These are phyloP conservation scores for Candida jianshihensis DNA, from an alignment of 805 yeast genomes.

Conservation along the genomic window DNA sequence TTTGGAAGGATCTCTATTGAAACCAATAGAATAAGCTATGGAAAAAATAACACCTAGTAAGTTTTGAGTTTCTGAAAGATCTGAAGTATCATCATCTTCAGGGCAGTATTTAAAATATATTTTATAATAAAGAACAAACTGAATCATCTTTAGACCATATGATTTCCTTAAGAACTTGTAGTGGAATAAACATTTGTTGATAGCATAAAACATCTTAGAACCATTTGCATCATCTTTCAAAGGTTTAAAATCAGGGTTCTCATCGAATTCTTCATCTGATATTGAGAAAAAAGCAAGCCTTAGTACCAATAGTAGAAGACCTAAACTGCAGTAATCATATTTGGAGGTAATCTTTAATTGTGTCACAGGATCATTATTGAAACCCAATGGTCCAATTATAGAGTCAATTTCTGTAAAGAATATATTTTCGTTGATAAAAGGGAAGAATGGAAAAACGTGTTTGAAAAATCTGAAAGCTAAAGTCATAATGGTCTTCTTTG, in stretches of 20 bases:
- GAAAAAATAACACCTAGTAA: slow-evolving; percentile 43
- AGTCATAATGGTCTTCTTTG: slow-evolving; percentile 8
- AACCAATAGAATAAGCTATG: slow-evolving; percentile 47
- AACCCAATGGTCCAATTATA: slow-evolving; percentile 6
- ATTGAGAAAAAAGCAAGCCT: slow-evolving; percentile 17
- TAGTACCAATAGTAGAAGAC: slow-evolving; percentile 15
- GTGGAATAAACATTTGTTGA: slow-evolving; percentile 37
- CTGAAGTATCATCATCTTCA: slow-evolving; percentile 51
- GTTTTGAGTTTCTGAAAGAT: slow-evolving; percentile 41
- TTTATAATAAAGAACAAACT: slow-evolving; percentile 42
- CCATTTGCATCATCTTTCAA: slow-evolving; percentile 7
- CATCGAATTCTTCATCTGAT: slow-evolving; percentile 8
- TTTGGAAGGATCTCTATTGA: slow-evolving; percentile 47
- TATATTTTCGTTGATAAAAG: slow-evolving; percentile 17
- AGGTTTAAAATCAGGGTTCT: slow-evolving; percentile 1
- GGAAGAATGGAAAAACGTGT: slow-evolving; percentile 18
- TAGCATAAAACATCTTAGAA: slow-evolving; percentile 7
- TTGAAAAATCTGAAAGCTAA: slow-evolving; percentile 20
- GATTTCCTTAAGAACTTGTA: slow-evolving; percentile 41
- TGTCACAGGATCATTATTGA: slow-evolving; percentile 1
- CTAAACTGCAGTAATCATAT: slow-evolving; percentile 18
- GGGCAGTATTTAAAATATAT: slow-evolving; percentile 44
- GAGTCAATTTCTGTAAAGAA: slow-evolving; percentile 15
- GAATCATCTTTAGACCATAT: slow-evolving; percentile 41
- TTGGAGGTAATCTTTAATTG: slow-evolving; percentile 8